Base-by-base conservation (phyloP, 805 yeast species). In the Nakazawaea wickerhamii region DNA sequence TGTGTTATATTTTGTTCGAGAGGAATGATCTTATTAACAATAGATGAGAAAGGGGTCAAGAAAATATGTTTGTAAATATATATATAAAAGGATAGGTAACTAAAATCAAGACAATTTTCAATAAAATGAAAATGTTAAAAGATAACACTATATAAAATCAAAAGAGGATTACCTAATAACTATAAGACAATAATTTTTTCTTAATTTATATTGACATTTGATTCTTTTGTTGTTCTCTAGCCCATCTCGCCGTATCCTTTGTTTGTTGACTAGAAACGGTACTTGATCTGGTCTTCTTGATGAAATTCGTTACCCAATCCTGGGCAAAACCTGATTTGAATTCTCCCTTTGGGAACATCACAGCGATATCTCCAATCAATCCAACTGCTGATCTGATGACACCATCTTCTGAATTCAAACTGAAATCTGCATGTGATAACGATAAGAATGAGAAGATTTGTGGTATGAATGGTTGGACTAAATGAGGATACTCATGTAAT, bases 241-340 rank as follows among this genome's bases (percentile, higher is more conserved):
- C 97, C 98, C 98, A 93, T 65, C 90, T 78, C 7, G 97, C 97
- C n/a, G 96, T 86, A 55, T 84, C 93, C 59, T 77, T 79, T 10
- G 97, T 88, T 43, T 72, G 65, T 53, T 75, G 77, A 27, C 78
- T 68, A 57, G 80, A 85, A 25, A 69, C 53, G 48, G 74, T 70
- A 57, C 81, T 81, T 41, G 76, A 56, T 61, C 93, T 77, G 18
- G 90, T 81, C 57, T 71, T 77, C 59, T 79, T 81, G 58, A 93
- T 82, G 57, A 86, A 76, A 20, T 78, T 82, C 5, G 84, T 66
- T 21, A 93, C 79, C 96, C 96, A 88, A 2, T 72, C 80, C 66
- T 81, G 86, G 17, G 65, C 60, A 61, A 80, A 88, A 39, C 72
- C 73, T 48, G 72, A 75, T 55, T 76, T 76, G 59, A 87, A 77